Evolutionary conservation across 2,329 filamentous ascomycete species (phyloP), one percentile per base, ranked within the genome.

Genomic region (Hypoxylon sp.): DNA sequence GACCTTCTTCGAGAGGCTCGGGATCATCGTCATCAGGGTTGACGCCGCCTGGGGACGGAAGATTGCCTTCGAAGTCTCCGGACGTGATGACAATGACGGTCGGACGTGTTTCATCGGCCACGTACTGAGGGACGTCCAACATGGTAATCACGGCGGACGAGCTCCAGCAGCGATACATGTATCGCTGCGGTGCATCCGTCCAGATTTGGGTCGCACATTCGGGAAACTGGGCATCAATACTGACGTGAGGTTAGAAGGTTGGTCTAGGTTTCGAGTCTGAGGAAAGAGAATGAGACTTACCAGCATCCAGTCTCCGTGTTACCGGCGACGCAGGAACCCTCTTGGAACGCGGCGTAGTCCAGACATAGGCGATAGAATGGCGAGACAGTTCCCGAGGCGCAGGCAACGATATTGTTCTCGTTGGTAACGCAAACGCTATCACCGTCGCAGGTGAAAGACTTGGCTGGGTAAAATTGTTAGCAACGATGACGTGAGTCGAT

Each of bases 131-230:
- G 16, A 72, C 72, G 59, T 79, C 74, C 2, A 78, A 67, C 70
- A 81, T 73, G 8, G 74, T 72, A 28, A 78, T 49, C 28, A 78
- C 61, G 0, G 72, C 71, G 0, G 73, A 61, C 0, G 60, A 61
- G 9, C 68, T 61, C 57, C 75, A 73, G 64, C 79, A 81, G 12
- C 76, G 73, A 63, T 75, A 79, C 78, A 80, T 79, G 56, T 72
- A 77, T 18, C 74, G 74, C 3, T 70, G 54, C 0, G 78, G 74
- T 1, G 68, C 16, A 40, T 76, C 78, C 0, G 76, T 74, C 78
- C 79, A 81, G 48, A 80, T 53, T 56, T 76, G 79, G 0, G 77
- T 80, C 2, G 74, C 76, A 67, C 79, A 81, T 9, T 74, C 76
- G 1, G 72, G 72, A 20, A 70, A 61, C 12, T 44, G 26, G 3